Percentiles rank a stretch among this genome's conserved stretches.
Evolutionary conservation across 805 yeast genomes (phyloP).

Genomic region (Ogataea ganodermae): DNA sequence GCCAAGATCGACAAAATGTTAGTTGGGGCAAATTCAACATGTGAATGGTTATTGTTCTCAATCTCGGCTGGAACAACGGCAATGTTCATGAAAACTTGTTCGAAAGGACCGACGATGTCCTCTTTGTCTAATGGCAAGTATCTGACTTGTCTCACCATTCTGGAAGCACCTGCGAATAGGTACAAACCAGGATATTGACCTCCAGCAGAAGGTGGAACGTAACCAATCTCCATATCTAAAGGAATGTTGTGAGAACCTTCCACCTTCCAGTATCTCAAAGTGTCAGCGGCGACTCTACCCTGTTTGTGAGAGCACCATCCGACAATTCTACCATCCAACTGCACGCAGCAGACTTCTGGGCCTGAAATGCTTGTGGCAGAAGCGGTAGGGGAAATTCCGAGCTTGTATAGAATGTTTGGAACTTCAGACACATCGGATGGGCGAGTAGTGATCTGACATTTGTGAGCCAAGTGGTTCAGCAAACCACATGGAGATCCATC

Average conservation of each 20-base stretch:
- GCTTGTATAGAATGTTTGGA: constrained; percentile 60
- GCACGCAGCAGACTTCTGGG: constrained; percentile 85
- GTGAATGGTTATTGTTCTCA: constrained; percentile 76
- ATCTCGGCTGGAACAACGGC: constrained; percentile 95
- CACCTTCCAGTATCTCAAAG: constrained; percentile 90
- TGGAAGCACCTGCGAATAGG: constrained; percentile 86
- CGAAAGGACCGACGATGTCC: constrained; percentile 95
- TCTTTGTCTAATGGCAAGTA: constrained; percentile 81
- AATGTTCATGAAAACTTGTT: constrained; percentile 94
- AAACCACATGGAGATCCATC: constrained; percentile 99
- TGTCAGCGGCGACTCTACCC: constrained; percentile 83
- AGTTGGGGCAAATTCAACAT: constrained; percentile 94
- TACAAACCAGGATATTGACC: constrained; percentile 98
- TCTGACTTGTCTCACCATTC: constrained; percentile 95
- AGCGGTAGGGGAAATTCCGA: constrained; percentile 83
- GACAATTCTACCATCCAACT: constrained; percentile 85
- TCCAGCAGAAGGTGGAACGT: constrained; percentile 91
- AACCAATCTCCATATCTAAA: constrained; percentile 85
- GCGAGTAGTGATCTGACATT: constrained; percentile 81
- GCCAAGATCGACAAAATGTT: constrained; percentile 93
- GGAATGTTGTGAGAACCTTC: constrained; percentile 81
- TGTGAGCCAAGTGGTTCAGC: constrained; percentile 93
- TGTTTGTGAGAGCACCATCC: constrained; percentile 95
- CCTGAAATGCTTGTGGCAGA: constrained; percentile 73
- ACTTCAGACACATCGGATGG: constrained; percentile 74